Evolutionary conservation across 1,284 basidiomycete genomes (phyloP).

Genomic region (Marasmius oreades): DNA sequence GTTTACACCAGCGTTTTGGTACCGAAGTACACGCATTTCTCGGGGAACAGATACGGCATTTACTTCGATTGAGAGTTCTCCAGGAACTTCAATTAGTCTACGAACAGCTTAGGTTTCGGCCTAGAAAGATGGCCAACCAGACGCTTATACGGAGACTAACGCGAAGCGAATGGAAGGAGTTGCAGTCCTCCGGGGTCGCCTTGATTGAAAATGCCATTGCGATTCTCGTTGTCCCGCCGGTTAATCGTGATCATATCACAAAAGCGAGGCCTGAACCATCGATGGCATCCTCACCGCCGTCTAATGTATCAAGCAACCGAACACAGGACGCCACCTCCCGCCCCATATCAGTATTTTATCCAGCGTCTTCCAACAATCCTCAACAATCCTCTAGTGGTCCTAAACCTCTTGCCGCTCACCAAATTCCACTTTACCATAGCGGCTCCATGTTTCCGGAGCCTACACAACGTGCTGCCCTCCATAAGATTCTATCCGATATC

Average conservation of each 20-base stretch:
- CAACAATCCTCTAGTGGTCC: conserved; percentile 38
- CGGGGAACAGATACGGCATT: conserved; percentile 52
- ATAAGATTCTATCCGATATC: conserved; percentile 44
- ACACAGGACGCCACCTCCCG: conserved; percentile 12
- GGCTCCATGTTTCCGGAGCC: conserved; percentile 56
- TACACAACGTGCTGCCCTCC: conserved; percentile 54
- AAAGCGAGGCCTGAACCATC: conserved; percentile 40
- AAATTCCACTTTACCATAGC: conserved; percentile 65
- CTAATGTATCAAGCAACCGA: conserved; percentile 19
- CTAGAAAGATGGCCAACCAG: conserved; percentile 21
- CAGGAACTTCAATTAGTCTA: conserved; percentile 66
- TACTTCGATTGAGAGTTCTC: conserved; percentile 65
- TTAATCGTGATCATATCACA: conserved; percentile 51
- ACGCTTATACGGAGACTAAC: conserved; percentile 59
- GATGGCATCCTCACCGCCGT: conserved; percentile 37
- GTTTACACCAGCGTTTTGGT: conserved; percentile 28
- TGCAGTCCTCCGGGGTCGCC: conserved; percentile 46
- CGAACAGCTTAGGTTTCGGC: conserved; percentile 33
- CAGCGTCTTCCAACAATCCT: conserved; percentile 15
- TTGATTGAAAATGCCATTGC: conserved; percentile 55
- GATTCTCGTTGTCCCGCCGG: conserved; percentile 65
- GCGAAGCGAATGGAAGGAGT: conserved; percentile 48
- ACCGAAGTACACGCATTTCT: conserved; percentile 38
- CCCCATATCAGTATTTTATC: conserved; percentile 23
- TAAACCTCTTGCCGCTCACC: conserved; percentile 34